Percentiles rank a stretch among this genome's conserved stretches.
phyloP scores from a whole-genome alignment of 768 basidiomycete genomes.

The Neoboletus subvelutipes region DNA sequence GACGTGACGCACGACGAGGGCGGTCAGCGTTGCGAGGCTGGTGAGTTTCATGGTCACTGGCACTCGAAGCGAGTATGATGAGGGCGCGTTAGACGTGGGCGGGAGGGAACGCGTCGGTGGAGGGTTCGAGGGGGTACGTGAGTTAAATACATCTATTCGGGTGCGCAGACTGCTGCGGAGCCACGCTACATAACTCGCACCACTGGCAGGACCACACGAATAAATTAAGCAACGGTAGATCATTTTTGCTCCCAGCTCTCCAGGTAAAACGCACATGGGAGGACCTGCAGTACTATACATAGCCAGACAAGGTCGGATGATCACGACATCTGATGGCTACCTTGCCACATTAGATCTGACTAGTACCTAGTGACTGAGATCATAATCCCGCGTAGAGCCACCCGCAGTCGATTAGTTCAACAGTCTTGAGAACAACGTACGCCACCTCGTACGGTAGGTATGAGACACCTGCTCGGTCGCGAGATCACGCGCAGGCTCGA shows the following conservation, averaged over 20 bases:
- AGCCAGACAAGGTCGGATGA: background rate
- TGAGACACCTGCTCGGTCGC: too few species aligned
- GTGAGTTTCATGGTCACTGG: constrained; percentile 20
- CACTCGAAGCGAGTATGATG: background rate
- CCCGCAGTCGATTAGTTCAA: background rate
- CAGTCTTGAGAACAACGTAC: background rate
- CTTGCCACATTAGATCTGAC: background rate
- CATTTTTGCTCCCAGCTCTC: background rate
- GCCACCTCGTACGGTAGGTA: too few species aligned
- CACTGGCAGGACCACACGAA: too few species aligned
- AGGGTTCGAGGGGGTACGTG: background rate
- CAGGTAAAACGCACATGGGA: too few species aligned
- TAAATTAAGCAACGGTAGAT: constrained; percentile 15
- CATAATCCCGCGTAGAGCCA: background rate
- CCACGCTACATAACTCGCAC: too few species aligned
- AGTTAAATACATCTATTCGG: background rate
- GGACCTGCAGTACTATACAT: background rate
- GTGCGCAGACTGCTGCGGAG: constrained; percentile 13
- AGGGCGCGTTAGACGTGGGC: background rate
- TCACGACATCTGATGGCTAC: too few species aligned
- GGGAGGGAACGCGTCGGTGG: background rate
- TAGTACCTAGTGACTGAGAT: background rate
- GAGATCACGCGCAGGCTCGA: background rate
- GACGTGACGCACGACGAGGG: constrained; percentile 9
- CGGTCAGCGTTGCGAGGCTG: constrained; percentile 2